Percentiles rank a stretch among this genome's conserved stretches.
Evolutionary conservation across 1,139 yeast genomes (phyloP).

Genomic region (Yamadazyma trypodendri): DNA sequence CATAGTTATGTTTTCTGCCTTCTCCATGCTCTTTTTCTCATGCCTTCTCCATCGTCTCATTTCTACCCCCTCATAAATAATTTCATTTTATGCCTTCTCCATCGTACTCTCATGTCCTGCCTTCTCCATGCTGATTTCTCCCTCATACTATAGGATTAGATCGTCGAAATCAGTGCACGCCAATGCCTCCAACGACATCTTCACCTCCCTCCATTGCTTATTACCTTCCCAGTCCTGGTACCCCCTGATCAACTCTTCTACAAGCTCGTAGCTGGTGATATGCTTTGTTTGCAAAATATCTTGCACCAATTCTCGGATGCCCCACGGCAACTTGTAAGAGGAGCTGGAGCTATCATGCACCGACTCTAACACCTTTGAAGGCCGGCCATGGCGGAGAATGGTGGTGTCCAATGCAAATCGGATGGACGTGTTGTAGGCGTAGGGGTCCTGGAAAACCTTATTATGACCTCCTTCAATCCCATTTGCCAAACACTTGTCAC

Average conservation of each 20-base stretch:
- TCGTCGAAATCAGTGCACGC: constrained; percentile 35
- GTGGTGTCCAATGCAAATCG: constrained; percentile 40
- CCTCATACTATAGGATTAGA: constrained; percentile 20
- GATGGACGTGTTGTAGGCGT: constrained; percentile 31
- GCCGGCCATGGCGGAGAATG: constrained; percentile 19
- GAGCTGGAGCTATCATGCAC: constrained; percentile 8
- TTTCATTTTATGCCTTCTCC: no score
- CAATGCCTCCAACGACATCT: constrained; percentile 38
- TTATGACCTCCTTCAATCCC: constrained; percentile 30
- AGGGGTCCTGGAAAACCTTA: constrained; percentile 22
- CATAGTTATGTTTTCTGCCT: no score
- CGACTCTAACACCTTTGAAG: constrained; percentile 10
- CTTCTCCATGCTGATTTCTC: no score
- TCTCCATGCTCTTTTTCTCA: no score
- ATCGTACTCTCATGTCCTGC: no score
- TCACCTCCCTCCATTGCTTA: constrained; percentile 40
- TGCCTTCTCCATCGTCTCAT: no score
- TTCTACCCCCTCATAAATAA: no score
- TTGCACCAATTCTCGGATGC: constrained; percentile 35
- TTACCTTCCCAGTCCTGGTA: constrained; percentile 38
- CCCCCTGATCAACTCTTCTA: constrained; percentile 27
- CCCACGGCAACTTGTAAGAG: constrained; percentile 39
- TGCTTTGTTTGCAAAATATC: constrained; percentile 39
- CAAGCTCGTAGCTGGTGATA: constrained; percentile 29
- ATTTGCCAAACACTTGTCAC: constrained; percentile 29